Evolutionary conservation across 768 basidiomycete species (phyloP).

Genomic region (Kwoniella dejecticola): DNA sequence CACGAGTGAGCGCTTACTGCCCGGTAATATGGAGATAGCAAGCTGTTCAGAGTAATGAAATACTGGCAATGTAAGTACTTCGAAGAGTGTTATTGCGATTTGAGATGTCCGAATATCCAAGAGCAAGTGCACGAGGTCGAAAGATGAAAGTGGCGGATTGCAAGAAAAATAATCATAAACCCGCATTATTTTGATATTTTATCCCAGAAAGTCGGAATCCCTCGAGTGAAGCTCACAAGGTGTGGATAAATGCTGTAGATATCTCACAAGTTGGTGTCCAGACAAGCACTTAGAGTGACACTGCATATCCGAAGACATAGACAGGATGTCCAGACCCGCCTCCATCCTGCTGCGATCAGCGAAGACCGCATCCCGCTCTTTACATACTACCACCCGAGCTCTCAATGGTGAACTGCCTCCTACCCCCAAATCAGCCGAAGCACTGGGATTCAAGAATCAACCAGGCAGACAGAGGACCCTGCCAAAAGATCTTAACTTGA

Average conservation of each 20-base stretch:
- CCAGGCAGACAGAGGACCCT: slow-evolving; percentile 14
- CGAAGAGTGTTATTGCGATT: no score
- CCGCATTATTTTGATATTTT: slow-evolving; percentile 20
- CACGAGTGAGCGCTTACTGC: no score
- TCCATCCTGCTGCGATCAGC: not conserved
- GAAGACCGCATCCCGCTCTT: not conserved
- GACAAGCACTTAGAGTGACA: not conserved
- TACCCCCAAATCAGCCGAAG: slow-evolving; percentile 11
- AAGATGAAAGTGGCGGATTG: slow-evolving; percentile 16
- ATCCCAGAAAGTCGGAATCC: slow-evolving; percentile 25
- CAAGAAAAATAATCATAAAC: not conserved
- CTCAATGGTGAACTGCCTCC: slow-evolving; percentile 6
- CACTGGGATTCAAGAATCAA: slow-evolving; percentile 23
- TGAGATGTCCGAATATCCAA: not conserved
- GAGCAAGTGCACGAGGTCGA: not conserved
- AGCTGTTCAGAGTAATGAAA: no score
- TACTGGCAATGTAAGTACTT: no score
- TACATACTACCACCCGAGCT: slow-evolving; percentile 1
- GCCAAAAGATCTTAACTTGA: slow-evolving; percentile 19
- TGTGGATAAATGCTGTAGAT: no score
- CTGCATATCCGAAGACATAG: not conserved
- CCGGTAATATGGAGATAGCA: no score
- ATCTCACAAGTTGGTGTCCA: no score
- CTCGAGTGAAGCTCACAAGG: no score
- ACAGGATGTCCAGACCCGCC: slow-evolving; percentile 12